Base-by-base conservation (phyloP, 2,329 filamentous ascomycete species). In the Xylaria sp. region DNA sequence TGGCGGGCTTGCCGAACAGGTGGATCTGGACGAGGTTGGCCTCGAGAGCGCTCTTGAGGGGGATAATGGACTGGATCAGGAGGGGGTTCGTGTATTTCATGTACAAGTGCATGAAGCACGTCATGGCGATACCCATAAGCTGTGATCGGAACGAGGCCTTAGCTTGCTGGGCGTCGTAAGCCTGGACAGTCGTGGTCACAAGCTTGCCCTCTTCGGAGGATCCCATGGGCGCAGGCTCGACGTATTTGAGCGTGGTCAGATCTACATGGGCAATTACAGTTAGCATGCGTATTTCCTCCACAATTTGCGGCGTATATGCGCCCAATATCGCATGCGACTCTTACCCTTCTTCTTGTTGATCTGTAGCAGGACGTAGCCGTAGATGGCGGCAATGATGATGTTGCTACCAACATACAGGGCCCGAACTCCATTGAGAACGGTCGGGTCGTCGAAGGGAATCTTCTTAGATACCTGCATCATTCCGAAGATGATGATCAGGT, bases 51-150 rank as follows among this genome's bases (percentile, higher is more conserved):
- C 91, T 87, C 89, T 99, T 99, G 79, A 98, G 84, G 35, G 95
- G 95, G 76, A 99, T 95, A 82, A 99, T 97, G 78, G 91, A 96
- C 87, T 99, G 95, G 83, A 99, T 97, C 74, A 97, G 84, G 54
- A 99, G 91, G 43, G 95, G 95, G 88, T 98, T 99, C 83, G 94
- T 98, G 89, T 98, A 99, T 80, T 97, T 94, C 86, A 99, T 91
- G 89, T 98, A 99, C 66, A 99, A 70, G 83, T 99, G 95, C 94
- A 99, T 98, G 75, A 97, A 92, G 66, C 80, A 88, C 94, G 99
- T 98, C 94, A 99, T 99, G 78, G 87, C 94, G 62, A 99, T 84
- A 64, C 95, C 95, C 92, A 97, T 98, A 74, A 96, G 82, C 83
- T 98, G 94, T 68, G 89, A 87, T 79, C 95, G 95, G 86, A 94